These are phyloP conservation scores for Secale cereale DNA, from an alignment of 176 grass and related monocot species.

Conservation along the genomic window DNA sequence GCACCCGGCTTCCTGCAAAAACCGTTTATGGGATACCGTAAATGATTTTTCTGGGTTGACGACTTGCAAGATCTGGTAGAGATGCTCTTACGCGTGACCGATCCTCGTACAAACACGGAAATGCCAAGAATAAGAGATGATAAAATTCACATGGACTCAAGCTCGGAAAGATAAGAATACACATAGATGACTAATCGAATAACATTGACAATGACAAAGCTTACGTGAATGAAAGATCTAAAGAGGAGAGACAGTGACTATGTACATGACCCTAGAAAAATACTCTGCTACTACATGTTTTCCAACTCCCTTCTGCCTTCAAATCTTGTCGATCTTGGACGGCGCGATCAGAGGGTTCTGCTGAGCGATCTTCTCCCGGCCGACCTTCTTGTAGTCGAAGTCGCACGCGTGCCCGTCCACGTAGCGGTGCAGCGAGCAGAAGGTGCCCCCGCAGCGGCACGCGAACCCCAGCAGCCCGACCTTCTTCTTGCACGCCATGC, in stretches of 20 bases:
- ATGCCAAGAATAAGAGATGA: neutral
- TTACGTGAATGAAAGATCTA: neutral
- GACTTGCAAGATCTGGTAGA: no score
- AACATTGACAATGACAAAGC: no score
- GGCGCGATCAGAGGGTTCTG: constrained; percentile 40
- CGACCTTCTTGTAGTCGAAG: constrained; percentile 44
- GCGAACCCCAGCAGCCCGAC: constrained; percentile 49
- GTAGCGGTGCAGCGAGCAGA: constrained; percentile 52
- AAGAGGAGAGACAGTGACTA: neutral
- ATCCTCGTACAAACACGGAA: neutral
- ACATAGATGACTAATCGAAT: no score
- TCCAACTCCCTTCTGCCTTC: neutral
- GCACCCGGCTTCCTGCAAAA: no score
- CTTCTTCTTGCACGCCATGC: constrained; percentile 41
- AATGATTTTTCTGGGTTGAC: no score
- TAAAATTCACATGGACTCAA: neutral
- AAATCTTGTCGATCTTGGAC: constrained; percentile 44
- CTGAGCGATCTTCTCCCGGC: constrained; percentile 23
- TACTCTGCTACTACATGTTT: neutral
- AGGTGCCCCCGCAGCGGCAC: constrained; percentile 51
- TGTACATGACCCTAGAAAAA: no score
- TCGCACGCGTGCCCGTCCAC: constrained; percentile 33
- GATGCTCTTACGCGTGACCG: no score
- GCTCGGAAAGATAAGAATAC: no score
- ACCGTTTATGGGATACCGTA: no score